Conservation (phyloP, 2,329 filamentous ascomycete species). For the Nothophaeocryptopus gaeumannii region DNA sequence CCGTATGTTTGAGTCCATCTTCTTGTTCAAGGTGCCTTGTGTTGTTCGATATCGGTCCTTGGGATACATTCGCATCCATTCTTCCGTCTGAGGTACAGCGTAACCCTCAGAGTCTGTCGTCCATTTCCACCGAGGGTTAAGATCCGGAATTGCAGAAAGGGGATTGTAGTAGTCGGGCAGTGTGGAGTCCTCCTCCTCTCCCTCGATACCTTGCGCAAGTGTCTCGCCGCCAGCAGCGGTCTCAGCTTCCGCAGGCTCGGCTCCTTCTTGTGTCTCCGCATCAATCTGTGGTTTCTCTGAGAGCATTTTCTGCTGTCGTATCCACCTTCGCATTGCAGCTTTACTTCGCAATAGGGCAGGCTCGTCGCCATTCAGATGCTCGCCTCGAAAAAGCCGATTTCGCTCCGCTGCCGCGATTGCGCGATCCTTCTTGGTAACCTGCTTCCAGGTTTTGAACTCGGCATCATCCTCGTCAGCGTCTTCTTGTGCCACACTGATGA, state of each 20-base stretch:
- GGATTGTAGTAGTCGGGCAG: conserved; percentile 94
- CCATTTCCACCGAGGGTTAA: conserved; percentile 77
- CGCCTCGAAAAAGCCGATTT: conserved; percentile 78
- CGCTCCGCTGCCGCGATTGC: conserved; percentile 82
- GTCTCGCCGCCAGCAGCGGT: conserved; percentile 63
- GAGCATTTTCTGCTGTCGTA: conserved; percentile 67
- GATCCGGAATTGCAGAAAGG: conserved; percentile 79
- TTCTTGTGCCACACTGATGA: conserved; percentile 66
- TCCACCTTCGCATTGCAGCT: conserved; percentile 83
- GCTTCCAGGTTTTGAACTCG: conserved; percentile 97
- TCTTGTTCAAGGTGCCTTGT: conserved; percentile 68
- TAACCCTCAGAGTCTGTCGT: conserved; percentile 84
- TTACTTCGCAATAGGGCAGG: conserved; percentile 82
- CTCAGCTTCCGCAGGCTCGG: conserved; percentile 45
- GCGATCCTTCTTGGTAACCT: conserved; percentile 94
- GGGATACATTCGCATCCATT: conserved; percentile 75
- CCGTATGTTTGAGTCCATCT: conserved; percentile 84
- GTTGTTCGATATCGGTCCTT: conserved; percentile 73
- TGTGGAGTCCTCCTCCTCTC: conserved; percentile 73
- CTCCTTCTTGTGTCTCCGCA: conserved; percentile 43
- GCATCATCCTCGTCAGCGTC: conserved; percentile 81
- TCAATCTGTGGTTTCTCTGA: conserved; percentile 35
- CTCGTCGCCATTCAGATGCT: conserved; percentile 81
- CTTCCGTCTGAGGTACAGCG: conserved; percentile 81
- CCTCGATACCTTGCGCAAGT: conserved; percentile 88